Evolutionary conservation across 352 stramenopile genomes (phyloP).

Genomic region (Phytopythium ostracodes): DNA sequence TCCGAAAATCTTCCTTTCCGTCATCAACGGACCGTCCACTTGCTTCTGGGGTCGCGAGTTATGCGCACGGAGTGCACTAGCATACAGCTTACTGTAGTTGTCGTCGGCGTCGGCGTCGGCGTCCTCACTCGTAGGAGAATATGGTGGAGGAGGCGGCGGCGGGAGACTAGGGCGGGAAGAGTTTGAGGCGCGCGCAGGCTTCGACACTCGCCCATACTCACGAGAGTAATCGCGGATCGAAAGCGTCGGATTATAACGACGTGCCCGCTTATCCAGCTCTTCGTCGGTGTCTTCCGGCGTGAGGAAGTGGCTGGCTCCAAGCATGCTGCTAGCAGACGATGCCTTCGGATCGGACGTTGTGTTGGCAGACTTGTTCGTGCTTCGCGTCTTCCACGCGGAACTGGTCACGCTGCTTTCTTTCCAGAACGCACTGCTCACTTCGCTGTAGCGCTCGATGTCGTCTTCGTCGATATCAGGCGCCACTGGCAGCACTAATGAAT

Average conservation of each 20-base stretch:
- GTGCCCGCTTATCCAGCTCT: constrained; percentile 29
- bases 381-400: constrained; percentile 19
- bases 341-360: constrained; percentile 9
- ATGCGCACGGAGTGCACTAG: constrained; percentile 19
- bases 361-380: constrained; percentile 20
- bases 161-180: constrained; percentile 4
- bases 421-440: constrained; percentile 28
- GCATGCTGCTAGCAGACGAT: constrained; percentile 25
- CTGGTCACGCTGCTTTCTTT: constrained; percentile 22
- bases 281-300: constrained; percentile 30
- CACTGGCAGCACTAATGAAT: constrained; percentile 24
- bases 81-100: constrained; percentile 18
- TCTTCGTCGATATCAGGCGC: constrained; percentile 20
- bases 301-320: constrained; percentile 25
- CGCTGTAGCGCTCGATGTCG: constrained; percentile 24
- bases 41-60: constrained; percentile 10
- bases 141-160: constrained; percentile 22
- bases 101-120: constrained; percentile 18
- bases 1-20: not conserved
- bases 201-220: constrained; percentile 1
- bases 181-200: not conserved
- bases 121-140: constrained; percentile 17
- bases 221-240: constrained; percentile 17
- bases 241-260: constrained; percentile 29
- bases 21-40: not conserved